Base-by-base conservation (phyloP, 441 rosid species). In the Hura crepitans region DNA sequence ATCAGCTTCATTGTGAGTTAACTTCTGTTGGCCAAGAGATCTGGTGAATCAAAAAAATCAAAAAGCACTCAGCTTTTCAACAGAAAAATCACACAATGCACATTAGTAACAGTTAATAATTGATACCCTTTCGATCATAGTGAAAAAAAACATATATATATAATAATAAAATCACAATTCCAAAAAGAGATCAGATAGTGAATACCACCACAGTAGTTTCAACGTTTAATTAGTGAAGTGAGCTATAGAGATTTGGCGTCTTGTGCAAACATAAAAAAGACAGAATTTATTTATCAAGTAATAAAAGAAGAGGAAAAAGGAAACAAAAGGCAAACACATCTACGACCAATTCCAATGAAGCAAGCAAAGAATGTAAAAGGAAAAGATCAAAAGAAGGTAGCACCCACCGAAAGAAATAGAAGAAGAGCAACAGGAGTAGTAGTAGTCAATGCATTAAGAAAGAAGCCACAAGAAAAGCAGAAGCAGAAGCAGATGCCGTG, bases 1-100 rank as follows among this genome's bases (percentile, higher is more conserved):
- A 55, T 56, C 78, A 73, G 69, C 82, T 76, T 79, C 89, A 82
- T 74, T 75, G 37, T 10, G 49, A 65, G 64, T 59, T 66, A 72
- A 64, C 63, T 61, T 69, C 46, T 42, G 20, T 15, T 8, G 28
- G 62, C 56, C 69, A 67, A 73, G 57, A 67, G 76, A 78, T 76
- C 89, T 80, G 81, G 64, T 77, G 42, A 75, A 81, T 61, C 68
- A 46, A 74, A 64, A 73, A 39, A 81, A 64, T 53, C 62, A 39
- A 49, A 65, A 65, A 68, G 17, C 62, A 63, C 66, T 69, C 42
- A 59, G 43, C 45, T 46, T n/a, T n/a, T 14, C 27, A 20, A 20
- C 25, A 65, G 69, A 17, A 49, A 3, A 51, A 51, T 9, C 56
- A 51, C 27, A 51, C 27, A 51, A 20, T 49, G 17, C 27, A 51